Percentiles rank a stretch among this genome's conserved stretches.
Evolutionary conservation across 805 yeast genomes (phyloP).

Genomic region (Monosporozyma aerobia): DNA sequence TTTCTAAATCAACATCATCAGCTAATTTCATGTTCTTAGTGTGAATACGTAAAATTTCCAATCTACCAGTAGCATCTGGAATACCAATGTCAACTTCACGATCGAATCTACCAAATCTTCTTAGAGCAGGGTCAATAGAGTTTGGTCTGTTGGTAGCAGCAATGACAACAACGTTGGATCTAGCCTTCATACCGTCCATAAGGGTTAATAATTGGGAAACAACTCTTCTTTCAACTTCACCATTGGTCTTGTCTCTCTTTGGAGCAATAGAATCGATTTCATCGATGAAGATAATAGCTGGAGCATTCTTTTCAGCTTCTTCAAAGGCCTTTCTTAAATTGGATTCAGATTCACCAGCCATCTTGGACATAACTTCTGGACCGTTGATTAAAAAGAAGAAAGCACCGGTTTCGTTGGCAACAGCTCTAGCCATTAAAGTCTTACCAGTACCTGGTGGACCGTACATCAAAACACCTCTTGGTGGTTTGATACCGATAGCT

Average conservation of each 20-base stretch:
- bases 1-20: slow-evolving; percentile 90
- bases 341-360: slow-evolving; percentile 99
- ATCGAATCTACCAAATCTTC: slow-evolving; percentile 86
- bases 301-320: slow-evolving; percentile 98
- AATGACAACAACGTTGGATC: slow-evolving; percentile 94
- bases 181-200: slow-evolving; percentile 99
- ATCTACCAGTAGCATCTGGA: slow-evolving; percentile 97
- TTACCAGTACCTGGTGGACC: slow-evolving; percentile 99
- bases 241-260: slow-evolving; percentile 98
- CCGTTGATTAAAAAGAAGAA: slow-evolving; percentile 97
- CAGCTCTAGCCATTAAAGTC: slow-evolving; percentile 99
- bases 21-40: slow-evolving; percentile 97
- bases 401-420: slow-evolving; percentile 98
- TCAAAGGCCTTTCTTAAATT: slow-evolving; percentile 96
- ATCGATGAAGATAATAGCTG: slow-evolving; percentile 94
- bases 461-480: slow-evolving; percentile 94
- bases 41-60: slow-evolving; percentile 93
- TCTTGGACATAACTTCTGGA: slow-evolving; percentile 98
- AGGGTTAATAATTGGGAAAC: slow-evolving; percentile 94
- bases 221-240: slow-evolving; percentile 98
- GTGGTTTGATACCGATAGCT: slow-evolving; percentile 97
- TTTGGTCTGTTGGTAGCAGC: slow-evolving; percentile 89
- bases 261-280: slow-evolving; percentile 99
- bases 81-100: slow-evolving; percentile 87
- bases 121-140: slow-evolving; percentile 65